Evolutionary conservation across 2,329 filamentous ascomycete genomes (phyloP), one percentile per base, ranked within the genome.

Genomic region (Ceratocystis cubensis): DNA sequence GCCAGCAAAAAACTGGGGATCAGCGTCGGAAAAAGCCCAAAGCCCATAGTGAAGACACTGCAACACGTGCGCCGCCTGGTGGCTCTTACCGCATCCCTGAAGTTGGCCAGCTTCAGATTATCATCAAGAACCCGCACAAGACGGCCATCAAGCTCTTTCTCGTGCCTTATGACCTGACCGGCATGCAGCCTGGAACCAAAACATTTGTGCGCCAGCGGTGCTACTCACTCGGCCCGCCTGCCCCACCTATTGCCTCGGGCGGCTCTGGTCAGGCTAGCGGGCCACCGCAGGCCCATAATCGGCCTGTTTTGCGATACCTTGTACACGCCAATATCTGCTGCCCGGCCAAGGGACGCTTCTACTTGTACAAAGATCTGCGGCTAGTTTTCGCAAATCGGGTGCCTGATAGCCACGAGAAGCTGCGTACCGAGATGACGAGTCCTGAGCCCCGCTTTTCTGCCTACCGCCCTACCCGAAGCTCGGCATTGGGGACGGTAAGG

Each of bases 121-220:
- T 99, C 69, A 90, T 99, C 74, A 97, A 97, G 75, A 99, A 97
- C 72, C 93, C 92, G 17, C 96, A 97, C 77, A 97, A 97, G 74
- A 97, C 94, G 2, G 94, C 94, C 0, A 93, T 97, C 65, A 97
- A 99, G 75, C 80, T 99, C 0, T 97, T 97, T 71, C 81, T 97
- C 28, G 85, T 99, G 2, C 94, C 93, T 0, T 99, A 97, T 71
- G 91, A 97, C 73, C 79, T 99, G 1, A 82, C 85, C 0, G 93
- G 91, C 64, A 99, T 99, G 93, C 88, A 94, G 69, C 84, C 91
- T 0, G 91, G 91, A 0, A 95, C 91, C 17, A 97, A 97, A 75
- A 99, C 94, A 0, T 97, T 97, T 71, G 88, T 99, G 69, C 85
- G 94, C 37, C 94, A 99, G 76, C 87, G 94, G 68, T 94, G 89